Evolutionary conservation across 495 filamentous ascomycete genomes (phyloP), one percentile per base, ranked within the genome.

Genomic region (Aspergillus cavernicola): DNA sequence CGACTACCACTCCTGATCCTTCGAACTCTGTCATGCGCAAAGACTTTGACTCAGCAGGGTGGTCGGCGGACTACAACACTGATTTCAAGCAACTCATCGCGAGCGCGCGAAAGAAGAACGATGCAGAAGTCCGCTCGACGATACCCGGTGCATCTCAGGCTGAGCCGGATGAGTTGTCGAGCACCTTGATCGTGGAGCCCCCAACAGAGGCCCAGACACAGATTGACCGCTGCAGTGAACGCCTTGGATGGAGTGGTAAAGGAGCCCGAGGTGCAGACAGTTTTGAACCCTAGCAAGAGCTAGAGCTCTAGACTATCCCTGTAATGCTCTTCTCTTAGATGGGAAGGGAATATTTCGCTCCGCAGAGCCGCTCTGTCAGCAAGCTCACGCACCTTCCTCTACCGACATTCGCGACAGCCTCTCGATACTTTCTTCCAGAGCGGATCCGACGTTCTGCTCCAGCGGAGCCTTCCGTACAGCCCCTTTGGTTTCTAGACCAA

Each of bases 31-130:
- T 88, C 19, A 89, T 88, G 74, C 79, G 80, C 51, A 96, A 93
- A 62, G 85, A 92, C 41, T 97, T 95, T 58, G 86, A 97, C 70
- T 83, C 82, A 4, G 74, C 75, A 0, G 85, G 79, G 1, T 97
- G 92, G 89, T 85, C 85, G 24, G 69, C 68, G 13, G 85, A 71
- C 46, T 85, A 98, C 71, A 81, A 81, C 18, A 66, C 64, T 28
- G 85, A 90, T 10, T 98, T 95, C 64, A 80, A 82, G 39, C 74
- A 81, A 26, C 63, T 96, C 43, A 89, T 96, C 46, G 84, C 83
- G 3, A 82, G 82, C 57, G 92, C 92, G 18, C 74, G 77, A 49
- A 72, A 66, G 43, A 75, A 69, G 51, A 67, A 55, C 36, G 66
- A 71, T 20, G 66, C 61, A 0, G 40, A 59, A 11, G 55, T 69